These are phyloP conservation scores for Aspergillus hiratsukae DNA, from an alignment of 2,329 filamentous ascomycete species.

Conservation along the genomic window DNA sequence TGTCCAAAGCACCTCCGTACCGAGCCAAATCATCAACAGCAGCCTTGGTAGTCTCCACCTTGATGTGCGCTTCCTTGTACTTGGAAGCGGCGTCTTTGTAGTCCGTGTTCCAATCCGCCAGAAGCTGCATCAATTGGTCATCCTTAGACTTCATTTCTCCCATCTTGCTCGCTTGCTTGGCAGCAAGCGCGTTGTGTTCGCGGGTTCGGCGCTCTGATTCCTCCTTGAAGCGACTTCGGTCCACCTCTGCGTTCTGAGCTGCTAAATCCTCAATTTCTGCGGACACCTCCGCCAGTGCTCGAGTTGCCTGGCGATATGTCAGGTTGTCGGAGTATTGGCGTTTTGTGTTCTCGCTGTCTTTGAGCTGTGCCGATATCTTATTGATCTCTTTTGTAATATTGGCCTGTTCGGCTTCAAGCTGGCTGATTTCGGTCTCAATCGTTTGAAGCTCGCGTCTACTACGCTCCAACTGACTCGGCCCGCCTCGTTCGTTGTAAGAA, in stretches of 20 bases:
- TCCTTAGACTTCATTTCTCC: constrained; percentile 82
- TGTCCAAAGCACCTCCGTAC: constrained; percentile 80
- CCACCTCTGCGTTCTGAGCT: constrained; percentile 73
- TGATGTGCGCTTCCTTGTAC: constrained; percentile 84
- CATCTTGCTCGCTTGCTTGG: constrained; percentile 68
- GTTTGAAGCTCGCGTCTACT: constrained; percentile 65
- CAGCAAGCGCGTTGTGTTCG: constrained; percentile 64
- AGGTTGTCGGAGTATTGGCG: constrained; percentile 87
- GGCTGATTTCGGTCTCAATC: constrained; percentile 62
- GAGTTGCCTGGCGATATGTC: constrained; percentile 71
- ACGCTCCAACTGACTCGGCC: constrained; percentile 63
- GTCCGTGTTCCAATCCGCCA: constrained; percentile 76
- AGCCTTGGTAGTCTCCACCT: constrained; percentile 85
- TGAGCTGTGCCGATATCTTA: constrained; percentile 69
- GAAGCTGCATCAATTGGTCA: constrained; percentile 66
- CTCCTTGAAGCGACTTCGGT: constrained; percentile 67
- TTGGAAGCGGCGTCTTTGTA: constrained; percentile 76
- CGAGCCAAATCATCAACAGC: constrained; percentile 85
- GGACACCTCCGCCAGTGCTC: constrained; percentile 62
- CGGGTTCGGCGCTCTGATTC: constrained; percentile 67
- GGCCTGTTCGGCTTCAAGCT: constrained; percentile 63
- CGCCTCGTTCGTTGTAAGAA: constrained; percentile 71
- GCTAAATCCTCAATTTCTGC: constrained; percentile 70
- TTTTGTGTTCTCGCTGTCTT: constrained; percentile 76
- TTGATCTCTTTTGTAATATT: constrained; percentile 68